Conservation (phyloP, 106 monocot genomes). For the Dendrobium huoshanense region DNA sequence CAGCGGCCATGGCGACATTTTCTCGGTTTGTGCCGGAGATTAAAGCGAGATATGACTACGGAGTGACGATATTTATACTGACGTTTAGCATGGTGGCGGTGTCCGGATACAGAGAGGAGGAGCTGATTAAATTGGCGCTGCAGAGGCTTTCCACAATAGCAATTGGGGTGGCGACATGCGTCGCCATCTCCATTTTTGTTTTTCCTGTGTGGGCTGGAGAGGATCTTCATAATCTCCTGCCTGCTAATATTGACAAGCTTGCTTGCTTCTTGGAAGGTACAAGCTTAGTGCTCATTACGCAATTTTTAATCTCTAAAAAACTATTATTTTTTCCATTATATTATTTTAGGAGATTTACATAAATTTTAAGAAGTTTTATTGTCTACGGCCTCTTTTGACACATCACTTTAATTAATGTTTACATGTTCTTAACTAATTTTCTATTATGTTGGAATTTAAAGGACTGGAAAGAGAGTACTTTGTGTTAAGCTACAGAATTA, state of each 20-base stretch:
- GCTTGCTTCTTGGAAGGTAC: constrained; percentile 50
- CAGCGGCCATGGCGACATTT: constrained; percentile 50
- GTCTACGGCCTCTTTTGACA: no score
- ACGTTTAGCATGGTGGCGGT: constrained; percentile 67
- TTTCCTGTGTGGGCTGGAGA: constrained; percentile 67
- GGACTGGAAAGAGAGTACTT: constrained; percentile 26
- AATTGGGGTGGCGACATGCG: constrained; percentile 38
- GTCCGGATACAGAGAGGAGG: constrained; percentile 58
- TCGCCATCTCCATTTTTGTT: constrained; percentile 36
- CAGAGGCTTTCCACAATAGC: constrained; percentile 52
- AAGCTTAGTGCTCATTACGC: not conserved
- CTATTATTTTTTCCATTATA: no score
- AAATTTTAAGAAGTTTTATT: no score
- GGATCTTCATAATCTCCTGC: constrained; percentile 41
- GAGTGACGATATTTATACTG: constrained; percentile 62
- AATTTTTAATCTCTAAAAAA: no score
- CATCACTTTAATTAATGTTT: no score
- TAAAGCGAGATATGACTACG: constrained; percentile 71
- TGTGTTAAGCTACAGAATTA: no score
- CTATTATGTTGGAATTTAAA: not conserved
- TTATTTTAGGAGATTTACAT: no score
- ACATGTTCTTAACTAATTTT: not conserved
- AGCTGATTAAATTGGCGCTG: constrained; percentile 39
- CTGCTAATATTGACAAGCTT: constrained; percentile 43
- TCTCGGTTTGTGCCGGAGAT: constrained; percentile 64